Conservation (phyloP, 2,329 filamentous ascomycete genomes). For the Penicillium aurantiogriseum region DNA sequence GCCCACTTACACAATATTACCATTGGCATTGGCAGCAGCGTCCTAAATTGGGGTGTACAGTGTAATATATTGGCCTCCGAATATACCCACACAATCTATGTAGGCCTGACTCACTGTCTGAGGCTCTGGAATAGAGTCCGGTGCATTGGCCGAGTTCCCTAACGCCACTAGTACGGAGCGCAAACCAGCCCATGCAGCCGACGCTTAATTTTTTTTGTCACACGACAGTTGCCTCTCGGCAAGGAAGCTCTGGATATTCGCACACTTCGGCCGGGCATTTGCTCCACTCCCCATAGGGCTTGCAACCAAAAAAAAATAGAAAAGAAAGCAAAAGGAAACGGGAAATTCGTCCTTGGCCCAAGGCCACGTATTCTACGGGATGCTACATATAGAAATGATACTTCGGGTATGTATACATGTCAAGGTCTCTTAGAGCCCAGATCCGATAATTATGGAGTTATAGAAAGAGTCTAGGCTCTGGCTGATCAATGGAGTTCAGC, state of each 20-base stretch:
- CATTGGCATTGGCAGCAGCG: not conserved
- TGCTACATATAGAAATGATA: not conserved
- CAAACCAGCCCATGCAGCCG: conserved; percentile 17
- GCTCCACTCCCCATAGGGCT: not conserved
- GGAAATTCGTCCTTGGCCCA: not conserved
- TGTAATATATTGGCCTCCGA: not conserved
- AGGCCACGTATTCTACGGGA: conserved; percentile 7
- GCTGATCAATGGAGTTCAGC: not conserved
- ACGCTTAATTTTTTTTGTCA: conserved; percentile 7
- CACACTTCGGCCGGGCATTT: not conserved
- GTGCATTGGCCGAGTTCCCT: conserved; percentile 8
- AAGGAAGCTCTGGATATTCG: not conserved
- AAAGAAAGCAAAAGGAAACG: too few relatives aligned
- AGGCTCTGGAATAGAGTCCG: not conserved
- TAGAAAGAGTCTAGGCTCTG: conserved; percentile 5
- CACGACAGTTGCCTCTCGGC: conserved; percentile 3
- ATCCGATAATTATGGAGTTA: not conserved
- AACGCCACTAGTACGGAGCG: conserved; percentile 14
- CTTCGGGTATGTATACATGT: conserved; percentile 3
- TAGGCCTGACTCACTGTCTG: not conserved
- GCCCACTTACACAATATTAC: conserved; percentile 1
- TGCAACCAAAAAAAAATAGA: not conserved
- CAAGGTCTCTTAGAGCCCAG: conserved; percentile 6
- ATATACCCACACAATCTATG: not conserved
- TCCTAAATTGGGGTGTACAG: not conserved